Conservation (phyloP, 805 yeast genomes). For the Candida jianshihensis region DNA sequence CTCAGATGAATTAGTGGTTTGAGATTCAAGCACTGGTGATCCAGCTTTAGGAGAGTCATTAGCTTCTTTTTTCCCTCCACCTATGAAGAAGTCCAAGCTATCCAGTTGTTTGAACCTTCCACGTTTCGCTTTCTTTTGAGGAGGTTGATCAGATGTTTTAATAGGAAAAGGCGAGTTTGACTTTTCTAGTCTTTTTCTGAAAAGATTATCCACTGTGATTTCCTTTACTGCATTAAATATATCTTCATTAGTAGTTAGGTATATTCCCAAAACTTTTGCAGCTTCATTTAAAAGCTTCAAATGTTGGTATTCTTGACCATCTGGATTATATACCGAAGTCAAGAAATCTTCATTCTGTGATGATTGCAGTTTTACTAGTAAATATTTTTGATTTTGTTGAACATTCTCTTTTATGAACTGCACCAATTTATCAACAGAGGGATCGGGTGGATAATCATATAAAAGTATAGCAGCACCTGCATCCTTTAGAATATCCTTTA, state of each 20-base stretch:
- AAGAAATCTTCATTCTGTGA: constrained; percentile 1
- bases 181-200: constrained; percentile 8
- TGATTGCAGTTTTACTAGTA: constrained; percentile 13
- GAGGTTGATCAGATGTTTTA: constrained; percentile 3
- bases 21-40: background rate
- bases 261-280: constrained; percentile 14
- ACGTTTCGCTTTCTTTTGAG: constrained; percentile 10
- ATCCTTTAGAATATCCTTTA: constrained; percentile 18
- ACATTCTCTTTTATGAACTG: background rate
- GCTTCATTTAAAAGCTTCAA: constrained; percentile 12
- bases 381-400: background rate
- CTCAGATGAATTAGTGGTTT: no score
- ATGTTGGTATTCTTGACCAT: constrained; percentile 1
- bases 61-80: constrained; percentile 21
- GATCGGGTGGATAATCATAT: background rate
- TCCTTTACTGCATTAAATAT: constrained; percentile 20
- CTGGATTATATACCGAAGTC: background rate
- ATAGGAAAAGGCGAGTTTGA: constrained; percentile 3
- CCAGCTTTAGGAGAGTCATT: constrained; percentile 1
- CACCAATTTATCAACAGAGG: background rate
- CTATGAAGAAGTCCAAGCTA: constrained; percentile 32
- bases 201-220: constrained; percentile 8
- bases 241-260: constrained; percentile 21
- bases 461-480: constrained; percentile 18
- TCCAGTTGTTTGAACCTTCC: constrained; percentile 26